These are phyloP conservation scores for Backusella morwellensis DNA, from an alignment of 192 early-diverging fungal species.

Conservation along the genomic window DNA sequence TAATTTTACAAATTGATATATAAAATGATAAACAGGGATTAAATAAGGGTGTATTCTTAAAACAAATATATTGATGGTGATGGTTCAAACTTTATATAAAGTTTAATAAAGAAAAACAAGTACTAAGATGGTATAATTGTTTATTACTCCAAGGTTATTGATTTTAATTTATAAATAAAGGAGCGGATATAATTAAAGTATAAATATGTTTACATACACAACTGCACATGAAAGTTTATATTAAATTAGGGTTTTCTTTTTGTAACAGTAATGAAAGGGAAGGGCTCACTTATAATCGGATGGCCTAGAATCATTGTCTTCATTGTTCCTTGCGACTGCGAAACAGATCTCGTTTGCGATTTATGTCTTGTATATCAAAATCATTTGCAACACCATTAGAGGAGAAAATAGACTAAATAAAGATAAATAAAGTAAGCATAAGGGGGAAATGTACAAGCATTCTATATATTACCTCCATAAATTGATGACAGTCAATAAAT, in stretches of 20 bases:
- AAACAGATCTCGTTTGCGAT: conserved; percentile 8
- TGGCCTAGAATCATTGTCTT: neutral
- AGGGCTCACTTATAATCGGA: neutral
- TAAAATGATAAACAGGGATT: neutral
- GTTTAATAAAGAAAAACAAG: neutral
- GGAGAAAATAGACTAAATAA: conserved; percentile 6
- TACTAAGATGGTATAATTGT: neutral
- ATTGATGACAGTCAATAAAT: conserved; percentile 54
- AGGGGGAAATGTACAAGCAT: neutral
- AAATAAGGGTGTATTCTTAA: neutral
- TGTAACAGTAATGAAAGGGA: neutral
- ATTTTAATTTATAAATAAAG: neutral
- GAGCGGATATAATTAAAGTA: neutral
- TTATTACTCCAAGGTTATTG: neutral
- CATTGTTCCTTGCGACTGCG: neutral
- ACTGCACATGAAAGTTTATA: neutral
- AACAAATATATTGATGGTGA: neutral
- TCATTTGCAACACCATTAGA: conserved; percentile 12
- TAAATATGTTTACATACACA: neutral
- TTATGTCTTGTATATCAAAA: neutral
- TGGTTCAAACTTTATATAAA: neutral
- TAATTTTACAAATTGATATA: too few relatives aligned
- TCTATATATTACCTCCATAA: conserved; percentile 44
- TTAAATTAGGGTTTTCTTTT: neutral
- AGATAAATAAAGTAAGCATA: neutral